A percentile compares a stretch with the other conserved stretches of the same genome.
These are phyloP conservation scores for Bruguiera hainesii DNA, from an alignment of 441 rosid species.

Conservation along the genomic window DNA sequence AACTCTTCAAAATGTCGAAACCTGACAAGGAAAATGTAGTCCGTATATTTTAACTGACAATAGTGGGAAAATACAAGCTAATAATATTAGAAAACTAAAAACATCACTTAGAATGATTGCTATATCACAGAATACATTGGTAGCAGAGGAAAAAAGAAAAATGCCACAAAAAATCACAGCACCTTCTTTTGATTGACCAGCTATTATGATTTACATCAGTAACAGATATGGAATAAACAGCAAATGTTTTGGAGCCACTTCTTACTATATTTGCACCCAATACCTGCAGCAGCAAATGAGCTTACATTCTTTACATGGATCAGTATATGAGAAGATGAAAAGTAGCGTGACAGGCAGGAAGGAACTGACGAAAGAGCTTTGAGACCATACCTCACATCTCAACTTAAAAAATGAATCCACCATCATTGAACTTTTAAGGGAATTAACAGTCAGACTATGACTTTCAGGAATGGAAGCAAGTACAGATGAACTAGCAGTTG, in stretches of 20 bases:
- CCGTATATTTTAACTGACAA: too few relatives aligned
- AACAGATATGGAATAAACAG: constrained; percentile 93
- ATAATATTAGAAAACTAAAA: too few relatives aligned
- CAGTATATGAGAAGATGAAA: constrained; percentile 11
- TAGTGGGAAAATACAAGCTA: too few relatives aligned
- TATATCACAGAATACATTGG: background rate
- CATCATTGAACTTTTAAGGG: constrained; percentile 56
- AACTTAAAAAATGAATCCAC: constrained; percentile 75
- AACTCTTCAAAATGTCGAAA: constrained; percentile 99
- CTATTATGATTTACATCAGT: constrained; percentile 77
- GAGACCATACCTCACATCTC: constrained; percentile 85
- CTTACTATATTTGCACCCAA: constrained; percentile 96
- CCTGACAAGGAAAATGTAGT: constrained; percentile 29
- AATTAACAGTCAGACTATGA: constrained; percentile 35
- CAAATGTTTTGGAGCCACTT: constrained; percentile 85
- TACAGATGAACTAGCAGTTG: constrained; percentile 73
- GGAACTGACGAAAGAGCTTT: constrained; percentile 11
- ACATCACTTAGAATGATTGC: background rate
- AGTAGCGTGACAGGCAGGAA: constrained; percentile 20
- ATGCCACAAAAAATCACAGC: constrained; percentile 22
- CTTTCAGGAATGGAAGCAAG: constrained; percentile 44
- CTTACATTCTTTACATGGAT: constrained; percentile 22
- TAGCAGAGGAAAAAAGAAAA: constrained; percentile 20
- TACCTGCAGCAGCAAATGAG: constrained; percentile 61
- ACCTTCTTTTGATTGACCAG: constrained; percentile 99